A percentile compares a stretch with the other conserved stretches of the same genome.
Evolutionary conservation across 305 asterid species (phyloP).

Genomic region (Ruellia speciosa): DNA sequence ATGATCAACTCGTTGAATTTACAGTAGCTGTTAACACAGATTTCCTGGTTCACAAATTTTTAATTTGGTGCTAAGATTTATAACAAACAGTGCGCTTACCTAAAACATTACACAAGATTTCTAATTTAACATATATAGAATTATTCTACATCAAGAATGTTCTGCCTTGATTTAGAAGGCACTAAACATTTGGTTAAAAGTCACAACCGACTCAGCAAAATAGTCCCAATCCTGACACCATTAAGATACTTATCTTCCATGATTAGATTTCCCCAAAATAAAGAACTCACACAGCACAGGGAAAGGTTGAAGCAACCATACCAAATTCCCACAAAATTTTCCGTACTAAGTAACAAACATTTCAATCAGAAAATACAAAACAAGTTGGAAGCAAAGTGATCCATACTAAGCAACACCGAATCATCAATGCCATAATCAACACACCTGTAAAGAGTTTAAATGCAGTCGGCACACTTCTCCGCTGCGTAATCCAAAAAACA

Average conservation of each 20-base stretch:
- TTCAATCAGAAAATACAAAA: background rate
- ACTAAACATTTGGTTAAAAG: too few species aligned
- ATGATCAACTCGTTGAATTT: background rate
- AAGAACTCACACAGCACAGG: constrained; percentile 12
- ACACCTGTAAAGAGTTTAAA: constrained; percentile 90
- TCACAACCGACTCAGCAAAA: too few species aligned
- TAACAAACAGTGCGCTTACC: constrained; percentile 3
- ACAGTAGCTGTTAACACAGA: constrained; percentile 1
- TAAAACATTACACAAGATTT: background rate
- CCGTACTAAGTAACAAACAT: too few species aligned
- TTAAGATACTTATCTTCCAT: constrained; percentile 23
- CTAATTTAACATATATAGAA: background rate
- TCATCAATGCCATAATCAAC: constrained; percentile 19
- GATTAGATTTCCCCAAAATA: constrained; percentile 16
- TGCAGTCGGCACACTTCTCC: constrained; percentile 98
- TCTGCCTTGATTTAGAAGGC: too few species aligned
- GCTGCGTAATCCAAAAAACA: constrained; percentile 95
- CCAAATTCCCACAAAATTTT: too few species aligned
- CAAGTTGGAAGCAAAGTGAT: constrained; percentile 11
- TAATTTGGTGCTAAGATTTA: constrained; percentile 1
- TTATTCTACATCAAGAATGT: too few species aligned
- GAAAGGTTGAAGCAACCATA: background rate
- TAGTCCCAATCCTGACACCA: constrained; percentile 14
- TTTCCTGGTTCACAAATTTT: background rate
- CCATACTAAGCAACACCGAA: constrained; percentile 18